Evolutionary conservation across 768 basidiomycete species (phyloP).

Genomic region (Candolleomyces eurysporus): DNA sequence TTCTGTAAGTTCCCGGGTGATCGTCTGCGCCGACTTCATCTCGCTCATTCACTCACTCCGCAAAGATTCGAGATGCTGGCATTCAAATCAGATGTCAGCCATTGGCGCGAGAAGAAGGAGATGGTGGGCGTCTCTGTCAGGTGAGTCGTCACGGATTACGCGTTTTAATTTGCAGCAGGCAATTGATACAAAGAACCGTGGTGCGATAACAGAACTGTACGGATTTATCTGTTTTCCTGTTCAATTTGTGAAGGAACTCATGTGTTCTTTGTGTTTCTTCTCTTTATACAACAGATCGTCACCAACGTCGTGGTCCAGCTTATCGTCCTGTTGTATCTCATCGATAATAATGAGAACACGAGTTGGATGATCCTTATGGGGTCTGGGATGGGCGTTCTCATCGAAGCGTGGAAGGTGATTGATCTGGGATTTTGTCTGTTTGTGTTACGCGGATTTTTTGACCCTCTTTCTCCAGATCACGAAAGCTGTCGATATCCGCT

Average conservation of each 20-base stretch:
- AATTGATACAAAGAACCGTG: neutral
- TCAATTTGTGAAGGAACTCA: conserved; percentile 4
- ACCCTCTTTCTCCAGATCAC: conserved; percentile 53
- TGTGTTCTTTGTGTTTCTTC: conserved; percentile 4
- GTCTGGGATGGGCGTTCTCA: conserved; percentile 75
- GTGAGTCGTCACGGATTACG: conserved; percentile 37
- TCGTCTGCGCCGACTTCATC: neutral
- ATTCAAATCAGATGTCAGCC: conserved; percentile 91
- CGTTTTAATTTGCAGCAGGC: neutral
- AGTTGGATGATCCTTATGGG: conserved; percentile 97
- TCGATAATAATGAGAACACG: conserved; percentile 94
- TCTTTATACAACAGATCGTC: conserved; percentile 47
- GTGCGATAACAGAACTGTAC: conserved; percentile 48
- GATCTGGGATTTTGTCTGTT: conserved; percentile 8
- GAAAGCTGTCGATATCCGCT: conserved; percentile 84
- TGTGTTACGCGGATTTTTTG: conserved; percentile 13
- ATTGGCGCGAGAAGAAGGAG: conserved; percentile 94
- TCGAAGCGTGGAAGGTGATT: conserved; percentile 92
- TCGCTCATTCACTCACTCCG: neutral
- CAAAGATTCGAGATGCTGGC: conserved; percentile 90
- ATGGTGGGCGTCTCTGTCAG: conserved; percentile 93
- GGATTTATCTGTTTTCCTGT: conserved; percentile 18
- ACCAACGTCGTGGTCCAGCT: conserved; percentile 94
- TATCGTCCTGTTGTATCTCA: conserved; percentile 87
- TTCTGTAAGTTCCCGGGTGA: conserved; percentile 54